Evolutionary conservation across 2,329 filamentous ascomycete genomes (phyloP), one percentile per base, ranked within the genome.

Genomic region (Berkeleyomyces rouxiae): DNA sequence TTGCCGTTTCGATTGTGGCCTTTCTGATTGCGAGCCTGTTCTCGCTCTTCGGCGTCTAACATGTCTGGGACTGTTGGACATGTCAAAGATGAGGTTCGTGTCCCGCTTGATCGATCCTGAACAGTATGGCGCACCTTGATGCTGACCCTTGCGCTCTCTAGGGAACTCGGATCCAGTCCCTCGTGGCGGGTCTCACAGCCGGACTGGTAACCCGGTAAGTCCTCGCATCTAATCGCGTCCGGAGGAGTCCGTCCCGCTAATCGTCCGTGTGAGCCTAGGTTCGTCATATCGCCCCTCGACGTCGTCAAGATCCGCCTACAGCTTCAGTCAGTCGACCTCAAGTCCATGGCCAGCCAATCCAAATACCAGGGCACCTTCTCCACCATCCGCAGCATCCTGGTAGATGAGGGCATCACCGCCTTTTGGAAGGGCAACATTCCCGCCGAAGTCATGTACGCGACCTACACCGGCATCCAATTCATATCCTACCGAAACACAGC

Each of bases 341-440:
- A 46, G 11, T 2, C 43, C 10, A 11, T 42, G n/a, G n/a, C 59
- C 7, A 4, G 36, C 37, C 36, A 37, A 23, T 11, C 49, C 9
- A 75, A 77, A 55, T 88, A 92, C 75, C 89, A 86, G 70, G 90
- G 90, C 68, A 90, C 89, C 0, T 69, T 90, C 47, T 79, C 81
- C 9, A 95, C 90, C 1, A 77, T 95, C 71, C 81, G 80, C 64
- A 81, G 86, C 65, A 97, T 97, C 69, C 72, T 92, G 60, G 77
- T 76, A 37, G 79, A 90, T 69, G 93, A 99, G 72, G 93, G 93
- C 49, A 71, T 97, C 67, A 86, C 86, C 61, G 87, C 84, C 39
- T 81, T 99, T 67, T 99, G 93, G 93, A 97, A 97, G 78, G 93
- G 93, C 71, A 99, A 99, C 72, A 84, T 99, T 64, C 91, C 93